Base-by-base conservation (phyloP, 768 basidiomycete genomes). In the Leucocoprinus leucothites region DNA sequence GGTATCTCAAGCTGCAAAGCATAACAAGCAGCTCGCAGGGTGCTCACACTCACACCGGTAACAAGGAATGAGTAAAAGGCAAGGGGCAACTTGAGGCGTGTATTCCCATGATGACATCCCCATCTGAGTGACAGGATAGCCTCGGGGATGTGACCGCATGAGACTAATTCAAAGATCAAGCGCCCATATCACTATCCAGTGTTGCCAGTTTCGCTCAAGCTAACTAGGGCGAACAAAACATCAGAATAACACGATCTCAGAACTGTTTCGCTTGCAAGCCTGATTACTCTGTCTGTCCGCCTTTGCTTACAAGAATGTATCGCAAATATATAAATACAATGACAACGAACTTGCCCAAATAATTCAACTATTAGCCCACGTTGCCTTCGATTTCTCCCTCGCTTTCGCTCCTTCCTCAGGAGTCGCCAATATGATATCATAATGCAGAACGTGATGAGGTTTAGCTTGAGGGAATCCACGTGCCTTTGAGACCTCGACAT, bases 401-500 rank as follows among this genome's bases (percentile, higher is more conserved):
- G 71, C 71, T 35, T 59, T 67, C 14, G 43, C 61, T 13, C 63
- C 72, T 61, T 79, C 73, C 48, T 75, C 72, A 0, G 63, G 61
- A 1, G 74, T 79, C 1, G 74, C 71, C 9, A 80, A 63, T 3
- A 78, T 63, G 46, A 80, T 74, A 52, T 78, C 74, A 4, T 67
- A 62, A 57, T 74, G 73, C 28, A 79, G 38, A 44, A 70, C 71
- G 11, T 65, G 60, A 57, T 79, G 77, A 0, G 68, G 63, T 53
- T 70, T 74, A 9, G 65, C 67, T 1, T 76, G 69, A 35, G 66
- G 66, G 67, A 79, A 81, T 1, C 84, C 83, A 36, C 83, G 80
- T 57, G 79, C 74, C 51, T 79, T 74, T 4, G 83, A 79, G 56
- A 85, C 72, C 11, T 64, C 69, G 6, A 76, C 74, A 56, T 89